Evolutionary conservation across 352 stramenopile genomes (phyloP).

Genomic region (Detonula confervacea): DNA sequence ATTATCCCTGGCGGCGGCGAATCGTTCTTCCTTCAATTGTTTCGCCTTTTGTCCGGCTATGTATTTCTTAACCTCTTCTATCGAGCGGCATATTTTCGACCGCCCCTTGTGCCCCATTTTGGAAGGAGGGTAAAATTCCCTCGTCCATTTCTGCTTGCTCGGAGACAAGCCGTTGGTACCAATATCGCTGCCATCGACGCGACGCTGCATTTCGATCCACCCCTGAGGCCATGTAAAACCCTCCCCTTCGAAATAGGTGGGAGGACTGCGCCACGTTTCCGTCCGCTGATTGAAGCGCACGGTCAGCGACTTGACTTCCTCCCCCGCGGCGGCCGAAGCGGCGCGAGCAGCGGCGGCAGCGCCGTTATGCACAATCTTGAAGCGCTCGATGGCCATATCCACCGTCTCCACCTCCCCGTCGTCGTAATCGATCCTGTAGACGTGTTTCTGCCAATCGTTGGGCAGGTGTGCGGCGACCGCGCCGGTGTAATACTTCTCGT

Average conservation of each 20-base stretch:
- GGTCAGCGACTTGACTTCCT: slow-evolving; percentile 18
- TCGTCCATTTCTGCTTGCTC: not conserved
- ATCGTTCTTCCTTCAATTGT: slow-evolving; percentile 1
- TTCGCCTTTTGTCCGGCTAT: slow-evolving; percentile 7
- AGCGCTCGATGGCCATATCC: not conserved
- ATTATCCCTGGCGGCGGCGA: not conserved
- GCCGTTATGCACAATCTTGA: too few relatives aligned
- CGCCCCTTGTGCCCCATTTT: not conserved
- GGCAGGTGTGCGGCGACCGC: not conserved
- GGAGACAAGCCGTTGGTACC: not conserved
- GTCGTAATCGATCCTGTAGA: not conserved
- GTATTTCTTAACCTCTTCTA: slow-evolving; percentile 21
- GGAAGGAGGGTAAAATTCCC: slow-evolving; percentile 20
- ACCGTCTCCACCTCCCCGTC: not conserved
- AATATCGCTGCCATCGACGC: not conserved
- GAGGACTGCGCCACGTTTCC: slow-evolving; percentile 25
- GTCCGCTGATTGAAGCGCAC: slow-evolving; percentile 2
- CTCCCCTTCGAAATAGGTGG: not conserved
- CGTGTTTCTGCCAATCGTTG: not conserved
- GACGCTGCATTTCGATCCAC: slow-evolving; percentile 24
- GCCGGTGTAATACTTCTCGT: not conserved
- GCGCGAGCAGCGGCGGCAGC: too few relatives aligned
- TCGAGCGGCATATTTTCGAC: slow-evolving; percentile 7
- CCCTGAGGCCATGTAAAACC: slow-evolving; percentile 17
- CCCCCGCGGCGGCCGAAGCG: too few relatives aligned